Percentiles rank a stretch among this genome's conserved stretches.
phyloP scores from a whole-genome alignment of 352 stramenopile species.

The Phytopythium aichiense region DNA sequence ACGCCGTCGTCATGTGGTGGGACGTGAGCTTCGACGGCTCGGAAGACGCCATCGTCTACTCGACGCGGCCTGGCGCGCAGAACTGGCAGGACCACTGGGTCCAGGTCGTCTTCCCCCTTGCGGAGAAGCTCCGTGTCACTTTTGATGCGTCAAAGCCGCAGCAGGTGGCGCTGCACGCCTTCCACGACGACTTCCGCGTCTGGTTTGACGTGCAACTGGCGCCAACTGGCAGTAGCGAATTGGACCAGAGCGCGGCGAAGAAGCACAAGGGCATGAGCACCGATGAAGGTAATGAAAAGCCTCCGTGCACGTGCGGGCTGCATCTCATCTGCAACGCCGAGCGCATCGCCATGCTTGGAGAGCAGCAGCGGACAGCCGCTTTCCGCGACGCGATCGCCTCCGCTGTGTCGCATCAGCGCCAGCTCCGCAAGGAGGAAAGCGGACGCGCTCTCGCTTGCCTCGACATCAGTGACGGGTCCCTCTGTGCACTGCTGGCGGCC shows the following conservation, averaged over 20 bases:
- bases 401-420: slow-evolving; percentile 16
- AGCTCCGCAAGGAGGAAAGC: neutral
- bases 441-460: slow-evolving; percentile 38
- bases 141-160: slow-evolving; percentile 1
- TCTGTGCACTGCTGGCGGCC: slow-evolving; percentile 59
- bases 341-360: slow-evolving; percentile 69
- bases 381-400: slow-evolving; percentile 41
- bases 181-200: slow-evolving; percentile 72
- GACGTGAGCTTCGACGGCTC: slow-evolving; percentile 52
- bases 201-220: slow-evolving; percentile 64
- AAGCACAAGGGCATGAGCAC: slow-evolving; percentile 28
- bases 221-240: slow-evolving; percentile 9
- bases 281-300: slow-evolving; percentile 28
- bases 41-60: slow-evolving; percentile 54
- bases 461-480: slow-evolving; percentile 74
- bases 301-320: slow-evolving; percentile 64
- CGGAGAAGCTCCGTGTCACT: slow-evolving; percentile 21
- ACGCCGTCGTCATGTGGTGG: slow-evolving; percentile 85
- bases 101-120: slow-evolving; percentile 66
- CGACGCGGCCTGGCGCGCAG: slow-evolving; percentile 50
- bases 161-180: slow-evolving; percentile 40
- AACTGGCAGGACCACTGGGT: slow-evolving; percentile 87
- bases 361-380: slow-evolving; percentile 26
- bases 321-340: slow-evolving; percentile 81
- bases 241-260: slow-evolving; percentile 15